Base-by-base conservation (phyloP, 2,329 filamentous ascomycete genomes). In the Colletotrichum simmondsii region DNA sequence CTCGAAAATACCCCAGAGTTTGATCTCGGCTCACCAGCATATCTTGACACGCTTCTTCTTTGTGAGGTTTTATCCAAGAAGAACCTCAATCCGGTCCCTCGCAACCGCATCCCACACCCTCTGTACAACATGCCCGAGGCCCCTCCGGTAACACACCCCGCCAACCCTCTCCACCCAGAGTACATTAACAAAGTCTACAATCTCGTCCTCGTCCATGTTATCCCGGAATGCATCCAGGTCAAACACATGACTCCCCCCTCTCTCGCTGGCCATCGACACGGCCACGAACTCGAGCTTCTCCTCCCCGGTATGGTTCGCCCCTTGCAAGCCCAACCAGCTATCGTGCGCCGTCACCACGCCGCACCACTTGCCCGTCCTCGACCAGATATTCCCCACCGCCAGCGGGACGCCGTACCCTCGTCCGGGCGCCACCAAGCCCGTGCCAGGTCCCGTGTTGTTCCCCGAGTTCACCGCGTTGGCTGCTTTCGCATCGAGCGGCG, bases 81-180 rank as follows among this genome's bases (percentile, higher is more conserved):
- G 75, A 74, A 86, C 77, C 54, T 82, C 81, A 54, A 85, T 80
- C 70, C 85, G 81, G 22, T 85, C 82, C 71, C 78, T 79, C 6
- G 80, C 81, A 54, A 85, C 80, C 5, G 79, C 78, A 35, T 85
- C 82, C 84, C 85, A 86, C 1, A 79, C 81, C 73, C 80, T 80
- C 68, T 80, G 78, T 59, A 86, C 65, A 5, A 86, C 80, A 75
- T 86, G 84, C 0, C 85, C 85, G 32, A 86, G 77, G 3, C 85
- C 85, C 32, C 84, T 76, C 22, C 85, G 77, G 70, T 83, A 85
- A 7, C 81, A 81, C 67, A 86, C 79, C 19, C 80, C 84, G 11
- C 83, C 83, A 24, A 86, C 85, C 28, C 84, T 78, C 78, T 86
- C 85, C 22, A 86, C 81, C 85, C 85, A 86, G 37, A 86, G 74